Base-by-base conservation (phyloP, 805 yeast genomes). In the Saccharomycopsis vini region DNA sequence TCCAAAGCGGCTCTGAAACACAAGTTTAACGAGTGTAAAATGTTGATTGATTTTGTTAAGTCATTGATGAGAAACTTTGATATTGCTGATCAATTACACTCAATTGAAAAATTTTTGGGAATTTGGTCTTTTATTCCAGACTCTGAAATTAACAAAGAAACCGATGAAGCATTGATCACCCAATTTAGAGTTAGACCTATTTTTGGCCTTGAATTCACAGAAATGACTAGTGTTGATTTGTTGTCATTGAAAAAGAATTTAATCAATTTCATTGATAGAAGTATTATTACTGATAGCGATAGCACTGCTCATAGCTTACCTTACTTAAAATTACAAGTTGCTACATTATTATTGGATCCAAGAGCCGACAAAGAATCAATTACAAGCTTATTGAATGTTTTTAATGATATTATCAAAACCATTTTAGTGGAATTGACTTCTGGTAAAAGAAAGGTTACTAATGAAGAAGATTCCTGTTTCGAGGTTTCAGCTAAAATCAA, bases 41-140 rank as follows among this genome's bases (percentile, higher is more conserved):
- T 81, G 1, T 62, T 84, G 32, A 64, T 79, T 45, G 95, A 85
- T 52, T 90, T 90, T 59, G 69, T 81, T 1, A 68, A 77, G 13
- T 67, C 85, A 0, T 82, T 88, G 57, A 58, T 86, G 61, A 75
- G 78, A 48, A 72, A 73, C 24, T 88, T 90, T 59, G 55, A 71
- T 28, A 78, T 88, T 4, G 59, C 64, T 30, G 89, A 84, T 36
- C 95, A 82, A 58, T 62, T 87, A 42, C 56, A 61, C 18, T 77
- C 85, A 5, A 56, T 81, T 37, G 56, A 56, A 22, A 66, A 70
- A 13, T 80, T 68, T 52, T 62, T 79, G 46, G 60, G 64, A 21
- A 35, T 49, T 49, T 80, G 77, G 81, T 60, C 49, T 50, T 40
- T 48, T 44, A n/a, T 44, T 41, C 39, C 40, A 57, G 18, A 66